phyloP scores from a whole-genome alignment of 495 filamentous ascomycete genomes.

The Usnea hakonensis region DNA sequence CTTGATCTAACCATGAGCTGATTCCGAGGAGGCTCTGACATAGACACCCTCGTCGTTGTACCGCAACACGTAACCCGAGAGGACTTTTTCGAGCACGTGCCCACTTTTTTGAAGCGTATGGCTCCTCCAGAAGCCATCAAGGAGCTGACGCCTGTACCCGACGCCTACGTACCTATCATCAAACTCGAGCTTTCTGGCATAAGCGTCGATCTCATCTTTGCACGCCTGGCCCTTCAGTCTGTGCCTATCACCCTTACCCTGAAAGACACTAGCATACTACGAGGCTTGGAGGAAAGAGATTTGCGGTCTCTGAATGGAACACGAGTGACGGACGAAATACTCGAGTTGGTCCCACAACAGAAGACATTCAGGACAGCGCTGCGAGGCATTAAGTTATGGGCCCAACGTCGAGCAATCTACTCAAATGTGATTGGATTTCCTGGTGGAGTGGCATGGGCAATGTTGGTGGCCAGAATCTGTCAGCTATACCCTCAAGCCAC shows the following conservation, averaged over 20 bases:
- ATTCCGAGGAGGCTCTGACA: slow-evolving; percentile 65
- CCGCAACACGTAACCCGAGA: slow-evolving; percentile 78
- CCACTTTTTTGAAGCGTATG: slow-evolving; percentile 63
- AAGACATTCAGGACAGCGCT: slow-evolving; percentile 82
- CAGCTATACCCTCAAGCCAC: slow-evolving; percentile 94
- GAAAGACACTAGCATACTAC: slow-evolving; percentile 72
- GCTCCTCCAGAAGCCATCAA: slow-evolving; percentile 67
- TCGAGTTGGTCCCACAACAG: slow-evolving; percentile 78
- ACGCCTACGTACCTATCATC: slow-evolving; percentile 91
- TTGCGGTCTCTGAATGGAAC: slow-evolving; percentile 88
- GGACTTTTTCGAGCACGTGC: slow-evolving; percentile 88
- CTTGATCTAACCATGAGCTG: slow-evolving; percentile 4
- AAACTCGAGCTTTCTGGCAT: slow-evolving; percentile 86
- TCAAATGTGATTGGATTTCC: slow-evolving; percentile 94
- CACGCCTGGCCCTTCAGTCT: slow-evolving; percentile 61
- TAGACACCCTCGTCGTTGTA: slow-evolving; percentile 87
- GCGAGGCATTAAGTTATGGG: slow-evolving; percentile 92
- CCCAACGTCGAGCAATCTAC: slow-evolving; percentile 88
- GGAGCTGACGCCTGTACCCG: slow-evolving; percentile 77
- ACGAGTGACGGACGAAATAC: slow-evolving; percentile 84
- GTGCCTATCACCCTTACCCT: slow-evolving; percentile 67
- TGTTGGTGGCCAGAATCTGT: slow-evolving; percentile 91
- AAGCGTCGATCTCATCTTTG: slow-evolving; percentile 92
- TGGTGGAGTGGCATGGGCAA: slow-evolving; percentile 95
- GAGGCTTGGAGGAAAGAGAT: slow-evolving; percentile 77